Evolutionary conservation across 768 basidiomycete species (phyloP).

Genomic region (Lyophyllum semitale): DNA sequence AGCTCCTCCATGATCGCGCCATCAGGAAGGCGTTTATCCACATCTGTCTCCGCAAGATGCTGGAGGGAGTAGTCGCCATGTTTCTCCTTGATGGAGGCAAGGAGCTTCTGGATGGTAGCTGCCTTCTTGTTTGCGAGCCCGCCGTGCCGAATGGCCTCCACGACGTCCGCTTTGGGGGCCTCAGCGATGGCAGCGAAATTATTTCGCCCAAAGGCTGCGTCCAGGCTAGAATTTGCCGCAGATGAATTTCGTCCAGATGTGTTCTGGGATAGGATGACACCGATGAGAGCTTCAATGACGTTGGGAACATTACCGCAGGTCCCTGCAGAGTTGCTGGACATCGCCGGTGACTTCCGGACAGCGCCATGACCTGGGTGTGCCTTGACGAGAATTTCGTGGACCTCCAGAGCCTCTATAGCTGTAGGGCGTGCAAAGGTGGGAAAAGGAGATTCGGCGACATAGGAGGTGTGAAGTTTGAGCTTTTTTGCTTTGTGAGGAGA

Average conservation of each 20-base stretch:
- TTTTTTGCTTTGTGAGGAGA: constrained; percentile 42
- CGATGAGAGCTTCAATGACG: constrained; percentile 59
- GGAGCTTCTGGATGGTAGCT: constrained; percentile 50
- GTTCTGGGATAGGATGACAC: constrained; percentile 62
- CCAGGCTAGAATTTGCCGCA: constrained; percentile 49
- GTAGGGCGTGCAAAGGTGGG: constrained; percentile 47
- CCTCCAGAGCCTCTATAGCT: constrained; percentile 36
- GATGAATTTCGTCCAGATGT: constrained; percentile 53
- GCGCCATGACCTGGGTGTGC: constrained; percentile 35
- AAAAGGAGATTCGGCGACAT: constrained; percentile 46
- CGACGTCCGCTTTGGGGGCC: constrained; percentile 43
- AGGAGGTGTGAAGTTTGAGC: constrained; percentile 48
- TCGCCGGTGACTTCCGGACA: constrained; percentile 24
- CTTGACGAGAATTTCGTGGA: constrained; percentile 42
- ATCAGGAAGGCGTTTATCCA: constrained; percentile 34
- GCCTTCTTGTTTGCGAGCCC: constrained; percentile 66
- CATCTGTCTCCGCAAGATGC: constrained; percentile 39
- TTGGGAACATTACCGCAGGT: constrained; percentile 51
- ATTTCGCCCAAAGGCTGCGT: constrained; percentile 49
- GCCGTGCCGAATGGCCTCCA: constrained; percentile 51
- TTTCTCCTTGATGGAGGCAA: constrained; percentile 41
- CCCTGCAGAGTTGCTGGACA: constrained; percentile 37
- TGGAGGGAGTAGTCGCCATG: constrained; percentile 61
- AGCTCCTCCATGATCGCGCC: constrained; percentile 59
- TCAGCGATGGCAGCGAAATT: constrained; percentile 50